Percentiles rank a stretch among this genome's conserved stretches.
Evolutionary conservation across 2,329 filamentous ascomycete species (phyloP).

Genomic region (Tolypocladium guangdongense): DNA sequence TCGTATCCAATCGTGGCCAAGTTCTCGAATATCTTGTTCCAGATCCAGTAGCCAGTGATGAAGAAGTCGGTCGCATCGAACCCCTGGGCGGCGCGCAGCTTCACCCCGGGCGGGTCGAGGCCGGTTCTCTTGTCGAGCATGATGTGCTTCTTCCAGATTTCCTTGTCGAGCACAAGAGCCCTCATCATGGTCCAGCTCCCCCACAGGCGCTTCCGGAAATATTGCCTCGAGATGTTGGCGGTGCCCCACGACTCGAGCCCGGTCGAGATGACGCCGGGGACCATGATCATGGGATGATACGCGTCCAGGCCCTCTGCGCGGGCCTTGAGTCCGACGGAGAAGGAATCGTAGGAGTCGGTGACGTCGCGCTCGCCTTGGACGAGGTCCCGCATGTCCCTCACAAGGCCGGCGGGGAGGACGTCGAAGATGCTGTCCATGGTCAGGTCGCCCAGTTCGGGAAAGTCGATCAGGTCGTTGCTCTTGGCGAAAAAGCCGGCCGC

Average conservation of each 20-base stretch:
- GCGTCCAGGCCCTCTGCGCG: constrained; percentile 70
- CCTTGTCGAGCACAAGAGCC: constrained; percentile 84
- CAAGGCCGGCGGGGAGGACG: constrained; percentile 73
- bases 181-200: constrained; percentile 99
- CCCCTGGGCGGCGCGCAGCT: constrained; percentile 84
- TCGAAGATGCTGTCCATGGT: constrained; percentile 82
- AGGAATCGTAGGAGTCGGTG: constrained; percentile 84
- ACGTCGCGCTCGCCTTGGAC: constrained; percentile 76
- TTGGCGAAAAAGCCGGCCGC: constrained; percentile 82
- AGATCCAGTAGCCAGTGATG: constrained; percentile 90
- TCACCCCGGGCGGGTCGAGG: constrained; percentile 80
- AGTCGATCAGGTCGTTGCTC: constrained; percentile 78
- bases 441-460: constrained; percentile 58
- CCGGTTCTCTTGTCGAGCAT: constrained; percentile 93
- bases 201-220: constrained; percentile 92
- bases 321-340: constrained; percentile 78
- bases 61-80: constrained; percentile 98
- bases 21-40: constrained; percentile 98
- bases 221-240: constrained; percentile 69
- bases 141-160: constrained; percentile 89
- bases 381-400: constrained; percentile 77
- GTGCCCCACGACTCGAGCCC: constrained; percentile 97
- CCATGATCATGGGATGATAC: constrained; percentile 88
- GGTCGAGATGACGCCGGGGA: constrained; percentile 94
- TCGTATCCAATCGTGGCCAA: constrained; percentile 93